phyloP scores from a whole-genome alignment of 768 basidiomycete species.

The Termitomyces sp. region DNA sequence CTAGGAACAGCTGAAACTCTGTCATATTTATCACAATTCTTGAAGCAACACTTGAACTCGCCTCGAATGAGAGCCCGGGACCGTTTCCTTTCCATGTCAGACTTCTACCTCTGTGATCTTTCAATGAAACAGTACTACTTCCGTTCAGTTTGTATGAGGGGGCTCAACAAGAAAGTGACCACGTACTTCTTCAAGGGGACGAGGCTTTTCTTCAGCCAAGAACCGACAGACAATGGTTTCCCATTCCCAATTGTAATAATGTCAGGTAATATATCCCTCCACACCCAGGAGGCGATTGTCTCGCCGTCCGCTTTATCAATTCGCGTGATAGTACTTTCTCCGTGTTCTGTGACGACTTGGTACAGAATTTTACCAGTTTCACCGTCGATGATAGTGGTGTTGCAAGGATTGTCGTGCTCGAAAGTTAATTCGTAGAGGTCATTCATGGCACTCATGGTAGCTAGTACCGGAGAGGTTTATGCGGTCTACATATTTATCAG shows the following conservation, averaged over 20 bases:
- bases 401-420: conserved; percentile 36
- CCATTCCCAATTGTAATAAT: conserved; percentile 29
- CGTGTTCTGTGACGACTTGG: conserved; percentile 28
- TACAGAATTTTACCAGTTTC: conserved; percentile 29
- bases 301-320: conserved; percentile 27
- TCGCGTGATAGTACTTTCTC: conserved; percentile 24
- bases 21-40: not conserved
- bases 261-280: conserved; percentile 32
- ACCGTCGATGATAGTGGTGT: conserved; percentile 28
- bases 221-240: conserved; percentile 18
- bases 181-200: conserved; percentile 30
- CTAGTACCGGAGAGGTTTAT: not conserved
- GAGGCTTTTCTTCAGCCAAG: conserved; percentile 36
- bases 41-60: conserved; percentile 1
- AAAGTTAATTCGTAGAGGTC: conserved; percentile 25
- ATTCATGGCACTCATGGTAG: conserved; percentile 6
- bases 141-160: not conserved
- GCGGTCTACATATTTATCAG: not conserved
- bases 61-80: conserved; percentile 30
- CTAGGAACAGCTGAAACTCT: conserved; percentile 26
- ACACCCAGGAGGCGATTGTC: conserved; percentile 31
- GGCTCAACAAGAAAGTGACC: not conserved
- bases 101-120: conserved; percentile 25
- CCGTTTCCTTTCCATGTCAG: conserved; percentile 39
- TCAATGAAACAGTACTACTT: conserved; percentile 30